Evolutionary conservation across 2,329 filamentous ascomycete species (phyloP), one percentile per base, ranked within the genome.

Genomic region (Cercospora zeina): DNA sequence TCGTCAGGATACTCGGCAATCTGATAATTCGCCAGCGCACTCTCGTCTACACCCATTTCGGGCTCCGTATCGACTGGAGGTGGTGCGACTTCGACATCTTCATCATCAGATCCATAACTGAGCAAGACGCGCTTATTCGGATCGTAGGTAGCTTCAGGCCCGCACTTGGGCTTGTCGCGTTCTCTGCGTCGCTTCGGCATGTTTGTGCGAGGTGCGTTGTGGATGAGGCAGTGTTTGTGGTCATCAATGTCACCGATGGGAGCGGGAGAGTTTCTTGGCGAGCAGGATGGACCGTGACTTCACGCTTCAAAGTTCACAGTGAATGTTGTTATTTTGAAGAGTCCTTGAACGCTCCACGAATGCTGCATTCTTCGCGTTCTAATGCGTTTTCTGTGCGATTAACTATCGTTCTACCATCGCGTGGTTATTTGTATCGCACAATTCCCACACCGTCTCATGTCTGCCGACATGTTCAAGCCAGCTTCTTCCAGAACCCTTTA

Each of bases 121-220:
- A 74, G 67, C 55, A 73, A 62, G 7, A 74, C 65, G 36, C 72
- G 69, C 64, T 74, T 74, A 61, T 71, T 69, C 2, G 72, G 72
- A 51, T 74, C 69, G 61, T 73, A 73, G 11, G 53, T 14, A 13
- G 68, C 59, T 16, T 72, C 67, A 0, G 68, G 69, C n/a, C 65
- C 68, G 24, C 66, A 61, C 53, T 73, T 74, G n/a, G 72, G 72
- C 55, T 64, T 62, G 58, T 74, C 72, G 36, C 72, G 69, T 59
- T 74, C 72, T 64, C 72, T 62, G 31, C 71, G 67, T 45, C 68
- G 67, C 47, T 72, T 72, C 14, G 57, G 37, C 69, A 72, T 71
- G 49, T 50, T 59, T 49, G 37, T 21, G 21, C 9, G 16, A 31
- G 14, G 45, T 49, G n/a, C 54, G 58, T 59, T 14, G 58, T 49